Base-by-base conservation (phyloP, 306 rosid genomes). In the Begonia loranthoides region DNA sequence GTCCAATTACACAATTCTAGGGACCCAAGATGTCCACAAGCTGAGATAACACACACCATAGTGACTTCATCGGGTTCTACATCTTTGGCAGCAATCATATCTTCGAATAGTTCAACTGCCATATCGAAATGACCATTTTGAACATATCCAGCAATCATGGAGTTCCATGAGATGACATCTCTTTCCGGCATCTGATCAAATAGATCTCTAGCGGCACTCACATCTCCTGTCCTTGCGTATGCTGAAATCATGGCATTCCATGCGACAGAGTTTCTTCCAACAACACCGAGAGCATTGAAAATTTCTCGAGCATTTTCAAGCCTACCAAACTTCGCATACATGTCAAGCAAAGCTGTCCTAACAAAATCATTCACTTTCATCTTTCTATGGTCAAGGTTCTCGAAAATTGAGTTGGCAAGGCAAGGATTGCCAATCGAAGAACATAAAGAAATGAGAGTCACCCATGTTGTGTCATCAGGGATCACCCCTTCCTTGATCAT, bases 231-330 rank as follows among this genome's bases (percentile, higher is more conserved):
- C 66, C 77, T 83, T 59, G 77, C 58, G 69, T 73, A 71, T 41
- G 84, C 93, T 15, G 84, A 69, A 60, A 79, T 76, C 93, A 83
- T 79, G 60, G 68, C 65, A 66, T 83, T 82, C 87, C 84, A 79
- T 17, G 87, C 38, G 21, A 76, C 58, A 41, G 73, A 54, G 64
- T 65, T 79, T 58, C 66, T 71, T 45, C 79, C 76, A 41, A 41
- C 45, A 9, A 1, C 2, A 41, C 45, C 45, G 54, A 76, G 44
- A 54, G 66, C 70, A 19, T 79, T 64, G 71, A 83, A 82, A 64
- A 79, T 56, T 51, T 55, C 45, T 58, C 44, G 62, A 59, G 93
- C 87, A 56, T 49, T 65, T 60, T 71, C 72, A 34, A 79, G 69
- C 51, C 59, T 73, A 52, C 87, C 84, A 16, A 72, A 73, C 58